phyloP scores from a whole-genome alignment of 2,329 filamentous ascomycete species.

The Ramichloridium luteum region DNA sequence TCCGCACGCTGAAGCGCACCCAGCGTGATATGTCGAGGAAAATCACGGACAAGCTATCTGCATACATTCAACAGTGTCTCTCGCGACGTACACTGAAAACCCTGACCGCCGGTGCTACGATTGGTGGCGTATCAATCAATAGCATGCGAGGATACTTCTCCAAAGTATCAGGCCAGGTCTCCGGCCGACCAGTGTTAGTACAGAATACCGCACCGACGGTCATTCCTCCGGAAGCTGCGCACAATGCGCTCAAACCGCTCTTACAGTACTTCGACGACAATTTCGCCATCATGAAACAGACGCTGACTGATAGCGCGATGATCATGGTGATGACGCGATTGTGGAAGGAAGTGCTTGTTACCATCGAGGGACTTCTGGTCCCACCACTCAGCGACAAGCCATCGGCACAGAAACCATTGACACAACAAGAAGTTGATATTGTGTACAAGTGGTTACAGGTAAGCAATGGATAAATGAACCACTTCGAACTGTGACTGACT shows the following conservation, averaged over 20 bases:
- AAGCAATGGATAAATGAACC: conserved; percentile 9
- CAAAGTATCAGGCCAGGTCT: conserved; percentile 21
- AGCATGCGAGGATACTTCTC: conserved; percentile 53
- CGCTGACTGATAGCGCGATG: conserved; percentile 91
- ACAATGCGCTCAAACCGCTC: conserved; percentile 68
- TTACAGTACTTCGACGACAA: conserved; percentile 97
- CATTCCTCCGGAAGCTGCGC: conserved; percentile 56
- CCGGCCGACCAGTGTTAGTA: conserved; percentile 25
- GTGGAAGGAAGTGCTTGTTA: conserved; percentile 94
- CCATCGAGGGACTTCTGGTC: conserved; percentile 79
- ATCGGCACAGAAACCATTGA: conserved; percentile 70
- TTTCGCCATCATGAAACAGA: conserved; percentile 97
- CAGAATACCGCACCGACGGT: conserved; percentile 8
- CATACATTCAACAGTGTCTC: conserved; percentile 82
- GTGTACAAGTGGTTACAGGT: conserved; percentile 84
- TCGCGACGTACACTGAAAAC: conserved; percentile 68
- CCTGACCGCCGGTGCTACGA: conserved; percentile 56
- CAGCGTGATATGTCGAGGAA: conserved; percentile 97
- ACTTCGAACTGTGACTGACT: conserved; percentile 2
- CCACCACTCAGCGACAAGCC: conserved; percentile 92
- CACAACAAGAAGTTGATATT: conserved; percentile 79
- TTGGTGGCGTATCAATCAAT: conserved; percentile 50
- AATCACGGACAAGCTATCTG: conserved; percentile 94
- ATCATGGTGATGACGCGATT: conserved; percentile 93
- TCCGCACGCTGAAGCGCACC: conserved; percentile 85